phyloP scores from a whole-genome alignment of 1,139 yeast species.

The Candida glucosophila region DNA sequence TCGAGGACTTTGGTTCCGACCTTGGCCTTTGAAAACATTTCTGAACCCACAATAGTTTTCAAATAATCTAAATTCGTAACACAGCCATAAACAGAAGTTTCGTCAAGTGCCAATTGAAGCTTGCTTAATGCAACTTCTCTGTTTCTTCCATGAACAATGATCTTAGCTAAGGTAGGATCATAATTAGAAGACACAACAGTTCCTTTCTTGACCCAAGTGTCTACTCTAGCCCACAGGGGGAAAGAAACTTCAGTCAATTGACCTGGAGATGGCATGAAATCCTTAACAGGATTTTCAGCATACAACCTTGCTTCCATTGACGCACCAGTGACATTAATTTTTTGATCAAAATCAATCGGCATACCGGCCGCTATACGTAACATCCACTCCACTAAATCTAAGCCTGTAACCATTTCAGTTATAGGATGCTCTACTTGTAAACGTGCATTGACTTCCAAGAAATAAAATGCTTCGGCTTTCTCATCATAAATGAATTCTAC shows the following conservation, averaged over 20 bases:
- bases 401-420: constrained; percentile 89
- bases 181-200: constrained; percentile 87
- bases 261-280: constrained; percentile 94
- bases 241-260: constrained; percentile 77
- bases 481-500: constrained; percentile 93
- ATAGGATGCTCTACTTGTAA: constrained; percentile 97
- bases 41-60: constrained; percentile 73
- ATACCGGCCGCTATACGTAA: constrained; percentile 79
- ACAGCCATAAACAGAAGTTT: constrained; percentile 83
- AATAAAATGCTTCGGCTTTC: constrained; percentile 78
- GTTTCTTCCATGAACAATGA: constrained; percentile 87
- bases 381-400: constrained; percentile 97
- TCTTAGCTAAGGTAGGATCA: constrained; percentile 94
- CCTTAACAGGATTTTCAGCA: constrained; percentile 95
- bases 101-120: constrained; percentile 72
- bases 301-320: constrained; percentile 95
- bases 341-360: constrained; percentile 66
- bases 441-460: constrained; percentile 93
- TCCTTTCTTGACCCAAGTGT: constrained; percentile 89
- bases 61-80: constrained; percentile 85
- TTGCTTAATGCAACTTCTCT: constrained; percentile 75
- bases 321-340: constrained; percentile 64
- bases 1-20: constrained; percentile 86
- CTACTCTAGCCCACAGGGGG: constrained; percentile 88
- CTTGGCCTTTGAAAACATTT: constrained; percentile 74